Evolutionary conservation across 257 asterid species (phyloP), one percentile per base, ranked within the genome.

Genomic region (Eustoma russellianum): DNA sequence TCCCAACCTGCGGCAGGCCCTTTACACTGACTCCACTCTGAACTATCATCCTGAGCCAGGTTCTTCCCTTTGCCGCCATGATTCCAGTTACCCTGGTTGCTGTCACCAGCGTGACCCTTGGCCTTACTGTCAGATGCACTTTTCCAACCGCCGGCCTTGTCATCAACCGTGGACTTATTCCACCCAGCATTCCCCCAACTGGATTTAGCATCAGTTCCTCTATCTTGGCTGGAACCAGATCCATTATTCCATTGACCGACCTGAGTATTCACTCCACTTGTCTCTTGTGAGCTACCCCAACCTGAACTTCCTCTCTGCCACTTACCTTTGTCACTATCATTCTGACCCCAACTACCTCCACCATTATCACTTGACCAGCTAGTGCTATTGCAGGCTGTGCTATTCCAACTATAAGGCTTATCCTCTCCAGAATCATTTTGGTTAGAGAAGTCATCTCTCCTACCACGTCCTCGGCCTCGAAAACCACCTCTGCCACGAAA

Each of bases 401-500:
- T 62, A 24, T 9, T 54, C 76, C 93, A 76, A 80, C 81, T 59
- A 15, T 44, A 56, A 62, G 77, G 54, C 54, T 64, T 73, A 44
- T 74, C 85, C 69, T 60, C 83, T 59, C 68, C 64, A 9, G 79
- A 73, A 64, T 76, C 83, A 75, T 59, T 62, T 47, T 57, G 58
- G 19, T 54, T 56, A n/a, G 57, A 61, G 71, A 74, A 70, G 24
- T 66, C 74, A 52, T 74, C 79, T 57, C 70, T 70, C 65, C 77
- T 70, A 46, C 77, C 80, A 64, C 62, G 70, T 43, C 77, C 77
- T 59, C 79, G 54, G 17, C 74, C 78, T n/a, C 66, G 63, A 57
- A 64, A 67, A 56, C 69, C 63, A 43, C 78, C 84, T 83, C 94
- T 77, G 51, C 83, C 89, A 51, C 85, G 80, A 53, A 66, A 72